Conservation (phyloP, 106 monocot species). For the Allium cepa region DNA sequence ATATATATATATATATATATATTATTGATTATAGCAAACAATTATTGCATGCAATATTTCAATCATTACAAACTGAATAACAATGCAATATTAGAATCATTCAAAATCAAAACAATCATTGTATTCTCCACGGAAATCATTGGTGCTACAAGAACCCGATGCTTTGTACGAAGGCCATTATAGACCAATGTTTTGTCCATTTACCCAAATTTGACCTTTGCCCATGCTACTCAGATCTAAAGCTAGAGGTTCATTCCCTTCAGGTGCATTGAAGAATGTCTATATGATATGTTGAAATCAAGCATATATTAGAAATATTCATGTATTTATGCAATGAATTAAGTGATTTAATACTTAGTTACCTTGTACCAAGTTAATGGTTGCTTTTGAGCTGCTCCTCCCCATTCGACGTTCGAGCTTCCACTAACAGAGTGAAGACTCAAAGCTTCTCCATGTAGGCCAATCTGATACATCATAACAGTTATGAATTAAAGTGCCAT, state of each 20-base stretch:
- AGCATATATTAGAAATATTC: not conserved
- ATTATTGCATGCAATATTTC: too few species aligned
- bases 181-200: slow-evolving; percentile 82
- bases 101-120: too few species aligned
- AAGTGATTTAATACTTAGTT: not conserved
- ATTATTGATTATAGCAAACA: too few species aligned
- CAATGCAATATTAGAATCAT: too few species aligned
- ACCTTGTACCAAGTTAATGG: slow-evolving; percentile 98
- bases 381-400: slow-evolving; percentile 41
- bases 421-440: slow-evolving; percentile 68
- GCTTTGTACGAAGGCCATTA: slow-evolving; percentile 93
- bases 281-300: slow-evolving; percentile 7
- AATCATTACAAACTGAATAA: too few species aligned
- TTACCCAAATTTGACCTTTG: slow-evolving; percentile 96
- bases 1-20: too few species aligned
- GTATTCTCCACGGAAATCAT: slow-evolving; percentile 70
- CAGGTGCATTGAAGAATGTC: slow-evolving; percentile 82
- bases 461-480: slow-evolving; percentile 40
- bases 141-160: slow-evolving; percentile 42
- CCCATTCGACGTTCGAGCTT: slow-evolving; percentile 85
- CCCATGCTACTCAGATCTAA: slow-evolving; percentile 91
- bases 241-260: slow-evolving; percentile 73
- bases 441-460: slow-evolving; percentile 78
- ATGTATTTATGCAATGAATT: not conserved
- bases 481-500: not conserved